Conservation (phyloP, 2,329 filamentous ascomycete genomes). For the Penicillium sp. region DNA sequence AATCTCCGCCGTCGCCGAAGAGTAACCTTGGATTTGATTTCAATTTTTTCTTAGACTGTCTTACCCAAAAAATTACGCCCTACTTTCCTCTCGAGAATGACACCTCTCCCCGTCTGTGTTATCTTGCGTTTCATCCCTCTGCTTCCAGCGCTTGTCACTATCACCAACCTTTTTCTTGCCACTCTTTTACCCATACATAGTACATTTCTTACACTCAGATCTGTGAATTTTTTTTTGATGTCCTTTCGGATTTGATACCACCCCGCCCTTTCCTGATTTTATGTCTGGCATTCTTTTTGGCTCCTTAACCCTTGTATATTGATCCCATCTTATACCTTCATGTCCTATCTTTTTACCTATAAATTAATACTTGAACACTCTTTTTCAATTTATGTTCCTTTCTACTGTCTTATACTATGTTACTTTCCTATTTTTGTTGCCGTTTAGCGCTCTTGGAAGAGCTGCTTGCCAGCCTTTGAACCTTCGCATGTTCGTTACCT, state of each 20-base stretch:
- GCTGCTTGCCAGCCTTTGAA: no score
- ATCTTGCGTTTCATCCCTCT: background rate
- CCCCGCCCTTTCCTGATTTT: constrained; percentile 13
- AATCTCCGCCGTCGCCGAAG: constrained; percentile 19
- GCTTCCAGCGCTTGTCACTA: constrained; percentile 1
- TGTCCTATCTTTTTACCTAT: constrained; percentile 19
- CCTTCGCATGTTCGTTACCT: no score
- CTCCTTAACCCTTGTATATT: constrained; percentile 15
- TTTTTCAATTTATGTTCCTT: constrained; percentile 9
- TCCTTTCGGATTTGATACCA: constrained; percentile 30
- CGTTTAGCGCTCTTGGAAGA: no score
- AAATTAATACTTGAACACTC: constrained; percentile 23
- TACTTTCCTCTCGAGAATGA: background rate
- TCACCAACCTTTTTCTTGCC: constrained; percentile 1
- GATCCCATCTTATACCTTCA: constrained; percentile 5
- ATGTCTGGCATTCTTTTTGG: constrained; percentile 4
- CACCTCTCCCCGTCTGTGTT: background rate
- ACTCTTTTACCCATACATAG: constrained; percentile 17
- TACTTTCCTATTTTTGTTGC: no score
- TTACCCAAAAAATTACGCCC: constrained; percentile 3
- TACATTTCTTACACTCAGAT: constrained; percentile 14
- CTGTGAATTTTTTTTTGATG: constrained; percentile 22
- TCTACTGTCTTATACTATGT: no score
- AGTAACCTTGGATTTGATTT: background rate
- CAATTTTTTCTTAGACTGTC: constrained; percentile 2